Evolutionary conservation across 495 filamentous ascomycete species (phyloP).

Genomic region (Penicillium salamii): DNA sequence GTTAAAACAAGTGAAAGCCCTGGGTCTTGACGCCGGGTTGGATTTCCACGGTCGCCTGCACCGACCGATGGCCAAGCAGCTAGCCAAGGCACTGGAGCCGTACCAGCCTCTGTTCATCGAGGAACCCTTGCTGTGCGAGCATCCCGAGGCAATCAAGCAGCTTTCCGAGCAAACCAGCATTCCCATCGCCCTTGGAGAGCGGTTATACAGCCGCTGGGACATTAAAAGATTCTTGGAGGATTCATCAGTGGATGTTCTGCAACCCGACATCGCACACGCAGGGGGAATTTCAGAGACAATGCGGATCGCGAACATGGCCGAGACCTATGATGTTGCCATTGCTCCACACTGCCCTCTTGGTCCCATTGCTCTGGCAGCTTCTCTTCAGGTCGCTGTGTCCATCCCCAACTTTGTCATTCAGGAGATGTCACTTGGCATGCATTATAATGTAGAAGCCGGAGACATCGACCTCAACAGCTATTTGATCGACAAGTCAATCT

Average conservation of each 20-base stretch:
- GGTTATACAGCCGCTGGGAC: slow-evolving; percentile 74
- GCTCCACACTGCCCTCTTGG: slow-evolving; percentile 79
- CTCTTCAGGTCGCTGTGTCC: slow-evolving; percentile 64
- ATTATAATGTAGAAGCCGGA: slow-evolving; percentile 68
- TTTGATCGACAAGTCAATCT: slow-evolving; percentile 60
- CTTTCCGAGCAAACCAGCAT: slow-evolving; percentile 58
- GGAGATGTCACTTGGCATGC: slow-evolving; percentile 79
- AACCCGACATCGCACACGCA: slow-evolving; percentile 74
- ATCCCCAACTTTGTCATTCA: slow-evolving; percentile 76
- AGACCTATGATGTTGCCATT: slow-evolving; percentile 75
- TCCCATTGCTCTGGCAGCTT: slow-evolving; percentile 73
- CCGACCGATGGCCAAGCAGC: slow-evolving; percentile 79
- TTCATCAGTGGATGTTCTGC: slow-evolving; percentile 68
- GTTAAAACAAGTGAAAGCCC: slow-evolving; percentile 64
- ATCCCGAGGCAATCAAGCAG: slow-evolving; percentile 67
- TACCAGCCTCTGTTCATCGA: slow-evolving; percentile 75
- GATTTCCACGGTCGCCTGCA: slow-evolving; percentile 82
- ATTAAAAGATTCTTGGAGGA: slow-evolving; percentile 71
- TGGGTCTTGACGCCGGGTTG: slow-evolving; percentile 70
- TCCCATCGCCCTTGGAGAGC: slow-evolving; percentile 76
- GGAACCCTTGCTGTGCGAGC: slow-evolving; percentile 72
- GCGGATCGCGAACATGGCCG: slow-evolving; percentile 69
- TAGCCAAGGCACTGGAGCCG: slow-evolving; percentile 70
- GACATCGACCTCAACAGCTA: slow-evolving; percentile 68
- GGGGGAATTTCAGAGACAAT: slow-evolving; percentile 77